Evolutionary conservation across 2,329 filamentous ascomycete species (phyloP), one percentile per base, ranked within the genome.

Genomic region (Fusarium algeriense): DNA sequence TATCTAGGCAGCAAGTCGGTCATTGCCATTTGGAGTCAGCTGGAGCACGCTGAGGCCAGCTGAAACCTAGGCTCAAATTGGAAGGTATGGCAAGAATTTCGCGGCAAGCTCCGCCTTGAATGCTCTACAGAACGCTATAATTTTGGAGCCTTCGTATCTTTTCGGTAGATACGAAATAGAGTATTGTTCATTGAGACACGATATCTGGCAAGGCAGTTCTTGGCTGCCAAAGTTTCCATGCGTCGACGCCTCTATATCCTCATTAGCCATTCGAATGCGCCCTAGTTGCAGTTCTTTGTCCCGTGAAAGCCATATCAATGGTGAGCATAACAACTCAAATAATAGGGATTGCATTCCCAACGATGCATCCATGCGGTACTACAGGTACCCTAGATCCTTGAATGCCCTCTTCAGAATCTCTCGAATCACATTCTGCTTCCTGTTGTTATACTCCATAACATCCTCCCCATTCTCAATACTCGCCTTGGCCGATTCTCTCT

Each of bases 371-470:
- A 23, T 23, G 23, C 23, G 4, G 23, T 12, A 19, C 2, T 48
- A 48, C 2, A 74, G 6, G 35, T 76, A 77, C 0, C 75, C 75
- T n/a, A 77, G 7, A 4, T 71, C 61, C 3, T 64, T 67, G 4
- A 80, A 78, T 0, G 78, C 77, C 28, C 77, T 67, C n/a, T 54
- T 45, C 12, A 80, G 54, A 38, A 86, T 85, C 55, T 80, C 79
- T 28, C 75, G 73, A 46, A 85, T 80, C 2, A 80, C 78, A 1
- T 73, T 65, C 23, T 85, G 78, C 74, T 86, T 86, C 28, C 83
- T 77, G 3, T 64, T 43, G 54, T 79, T 85, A 64, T 86, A 86
- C 19, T 80, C 72, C 71, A 74, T 73, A 28, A 81, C 81, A 14
- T 71, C 66, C 58, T 74, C 68, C 6, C 71, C 76, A 15, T 77